Evolutionary conservation across 371 early-diverging fungal species (phyloP), one percentile per base, ranked within the genome.

Genomic region (Choanephora cucurbitarum): DNA sequence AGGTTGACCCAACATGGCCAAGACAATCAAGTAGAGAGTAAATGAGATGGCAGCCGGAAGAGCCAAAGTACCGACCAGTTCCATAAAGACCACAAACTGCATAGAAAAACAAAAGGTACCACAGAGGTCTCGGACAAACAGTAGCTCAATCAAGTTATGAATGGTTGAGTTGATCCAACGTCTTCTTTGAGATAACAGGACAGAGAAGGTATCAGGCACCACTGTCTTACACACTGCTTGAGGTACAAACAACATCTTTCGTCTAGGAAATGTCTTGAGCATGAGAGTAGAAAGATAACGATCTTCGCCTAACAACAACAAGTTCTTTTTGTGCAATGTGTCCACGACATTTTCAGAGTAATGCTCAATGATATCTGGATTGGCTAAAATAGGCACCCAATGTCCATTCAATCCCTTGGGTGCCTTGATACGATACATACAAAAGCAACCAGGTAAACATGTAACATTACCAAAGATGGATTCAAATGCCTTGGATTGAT

Each of bases 391-490:
- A 59, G 89, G 92, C 1, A 85, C 82, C 85, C 85, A 84, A 43
- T 74, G 67, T 21, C 84, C 85, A 47, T 74, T 69, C 22, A 72
- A 73, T 3, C 86, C 82, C 71, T 91, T 90, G 49, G 85, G 91
- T 47, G 91, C 87, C 66, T 93, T 92, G 58, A 97, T 88, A 32
- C 95, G 85, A 69, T 95, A 96, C 91, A 92, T 94, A 67, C 95
- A 90, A 78, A 96, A 96, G 64, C 96, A 96, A 43, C 98, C 96
- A 5, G 96, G 97, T 42, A 98, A 79, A 74, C 98, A 98, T 9
- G 96, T 98, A 17, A 98, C 97, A 79, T 91, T 91, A 53, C 98
- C 98, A 82, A 98, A 98, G 40, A 98, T 89, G 10, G 91, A 90
- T 72, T 98, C 98, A 68, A 98, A 98, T 3, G 92, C 91, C 72